Percentiles rank a stretch among this genome's conserved stretches.
phyloP scores from a whole-genome alignment of 768 basidiomycete genomes.

The Pisolithus marmoratus region DNA sequence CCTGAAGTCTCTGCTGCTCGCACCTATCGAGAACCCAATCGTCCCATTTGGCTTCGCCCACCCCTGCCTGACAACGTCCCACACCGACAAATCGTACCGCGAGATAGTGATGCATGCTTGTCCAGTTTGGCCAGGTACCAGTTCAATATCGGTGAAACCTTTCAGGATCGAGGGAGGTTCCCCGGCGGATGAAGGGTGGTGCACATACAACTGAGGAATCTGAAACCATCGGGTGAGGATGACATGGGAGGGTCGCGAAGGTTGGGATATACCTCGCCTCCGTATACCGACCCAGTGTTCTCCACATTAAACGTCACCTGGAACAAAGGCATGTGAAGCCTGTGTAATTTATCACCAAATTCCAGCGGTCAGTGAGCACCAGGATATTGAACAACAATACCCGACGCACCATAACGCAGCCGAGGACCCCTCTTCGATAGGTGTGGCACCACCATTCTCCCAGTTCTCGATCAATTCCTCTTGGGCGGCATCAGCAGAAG shows the following conservation, averaged over 20 bases:
- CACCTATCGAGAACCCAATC: constrained; percentile 59
- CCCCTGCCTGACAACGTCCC: constrained; percentile 69
- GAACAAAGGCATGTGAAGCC: constrained; percentile 64
- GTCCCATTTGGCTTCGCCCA: constrained; percentile 67
- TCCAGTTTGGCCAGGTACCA: constrained; percentile 42
- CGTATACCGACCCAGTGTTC: constrained; percentile 58
- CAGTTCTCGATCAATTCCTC: constrained; percentile 39
- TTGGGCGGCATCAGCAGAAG: constrained; percentile 26
- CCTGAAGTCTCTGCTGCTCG: constrained; percentile 60
- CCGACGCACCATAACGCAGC: constrained; percentile 51
- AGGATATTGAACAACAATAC: not conserved
- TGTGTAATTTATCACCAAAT: constrained; percentile 9
- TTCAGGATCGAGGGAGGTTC: constrained; percentile 70
- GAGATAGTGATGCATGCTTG: constrained; percentile 54
- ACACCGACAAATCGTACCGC: constrained; percentile 66
- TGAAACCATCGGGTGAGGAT: constrained; percentile 17
- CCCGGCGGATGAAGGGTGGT: constrained; percentile 54
- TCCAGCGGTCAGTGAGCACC: constrained; percentile 5
- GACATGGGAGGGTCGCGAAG: not conserved
- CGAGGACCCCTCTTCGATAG: constrained; percentile 52
- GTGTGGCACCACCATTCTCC: constrained; percentile 53
- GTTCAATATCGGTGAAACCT: constrained; percentile 59
- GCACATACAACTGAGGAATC: constrained; percentile 73
- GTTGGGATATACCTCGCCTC: constrained; percentile 44
- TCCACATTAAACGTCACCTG: constrained; percentile 56